Percentiles rank a stretch among this genome's conserved stretches.
Evolutionary conservation across 805 yeast genomes (phyloP).

Genomic region (Maudiozyma saulgeensis): DNA sequence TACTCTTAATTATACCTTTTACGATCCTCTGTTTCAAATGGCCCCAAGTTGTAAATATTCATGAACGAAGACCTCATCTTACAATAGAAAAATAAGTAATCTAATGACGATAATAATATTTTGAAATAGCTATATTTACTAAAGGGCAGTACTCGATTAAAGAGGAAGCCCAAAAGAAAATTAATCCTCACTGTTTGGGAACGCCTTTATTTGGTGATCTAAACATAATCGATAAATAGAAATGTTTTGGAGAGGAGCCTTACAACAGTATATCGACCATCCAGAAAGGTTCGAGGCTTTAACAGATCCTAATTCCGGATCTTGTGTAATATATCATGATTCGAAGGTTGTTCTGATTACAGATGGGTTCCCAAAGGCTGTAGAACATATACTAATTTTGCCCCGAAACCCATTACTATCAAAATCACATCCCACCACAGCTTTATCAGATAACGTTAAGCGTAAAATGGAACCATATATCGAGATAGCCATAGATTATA

Average conservation of each 20-base stretch:
- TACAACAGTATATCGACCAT: slow-evolving; percentile 38
- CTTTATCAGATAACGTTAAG: slow-evolving; percentile 32
- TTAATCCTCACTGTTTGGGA: too few species aligned
- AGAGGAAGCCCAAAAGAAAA: too few species aligned
- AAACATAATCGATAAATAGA: background rate
- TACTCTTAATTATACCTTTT: too few species aligned
- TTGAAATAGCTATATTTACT: too few species aligned
- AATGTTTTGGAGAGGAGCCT: slow-evolving; percentile 43
- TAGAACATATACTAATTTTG: slow-evolving; percentile 49
- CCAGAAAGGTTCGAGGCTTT: slow-evolving; percentile 31
- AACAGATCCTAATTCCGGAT: slow-evolving; percentile 12
- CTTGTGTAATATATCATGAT: slow-evolving; percentile 38
- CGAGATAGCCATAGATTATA: slow-evolving; percentile 22
- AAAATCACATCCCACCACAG: slow-evolving; percentile 39
- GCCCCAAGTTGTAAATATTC: too few species aligned
- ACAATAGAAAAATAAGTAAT: too few species aligned
- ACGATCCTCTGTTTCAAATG: too few species aligned
- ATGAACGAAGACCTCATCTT: too few species aligned
- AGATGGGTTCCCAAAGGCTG: slow-evolving; percentile 58
- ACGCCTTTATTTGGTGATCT: too few species aligned
- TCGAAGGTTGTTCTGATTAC: slow-evolving; percentile 44
- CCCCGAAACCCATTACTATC: slow-evolving; percentile 42
- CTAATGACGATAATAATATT: background rate
- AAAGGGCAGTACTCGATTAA: too few species aligned
- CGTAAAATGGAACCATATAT: slow-evolving; percentile 31